These are phyloP conservation scores for Erysiphe neolycopersici DNA, from an alignment of 2,329 filamentous ascomycete genomes.

Conservation along the genomic window DNA sequence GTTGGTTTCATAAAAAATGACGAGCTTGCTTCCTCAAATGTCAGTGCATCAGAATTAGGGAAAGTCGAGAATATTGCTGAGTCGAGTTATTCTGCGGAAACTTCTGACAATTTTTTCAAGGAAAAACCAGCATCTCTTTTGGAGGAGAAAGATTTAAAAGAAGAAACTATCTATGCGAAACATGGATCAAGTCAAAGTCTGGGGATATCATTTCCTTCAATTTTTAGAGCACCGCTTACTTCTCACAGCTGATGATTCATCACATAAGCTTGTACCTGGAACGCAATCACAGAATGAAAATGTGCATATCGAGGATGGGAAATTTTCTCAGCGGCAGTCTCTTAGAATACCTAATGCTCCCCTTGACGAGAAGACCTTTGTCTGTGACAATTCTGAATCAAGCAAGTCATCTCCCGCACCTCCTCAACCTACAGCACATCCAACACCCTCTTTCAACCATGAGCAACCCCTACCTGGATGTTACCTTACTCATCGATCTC, in stretches of 20 bases:
- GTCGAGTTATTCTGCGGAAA: background rate
- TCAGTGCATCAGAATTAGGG: background rate
- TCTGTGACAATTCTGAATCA: conserved; percentile 27
- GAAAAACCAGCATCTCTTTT: background rate
- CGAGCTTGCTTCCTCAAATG: background rate
- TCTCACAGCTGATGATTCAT: background rate
- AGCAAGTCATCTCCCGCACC: conserved; percentile 28
- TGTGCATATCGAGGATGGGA: conserved; percentile 3
- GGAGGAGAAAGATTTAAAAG: background rate
- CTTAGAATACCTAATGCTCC: conserved; percentile 17
- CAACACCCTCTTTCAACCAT: background rate
- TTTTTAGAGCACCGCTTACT: background rate
- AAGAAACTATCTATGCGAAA: background rate
- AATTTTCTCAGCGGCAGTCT: conserved; percentile 4
- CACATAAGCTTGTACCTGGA: conserved; percentile 1
- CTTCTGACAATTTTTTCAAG: background rate
- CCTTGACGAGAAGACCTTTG: conserved; percentile 28
- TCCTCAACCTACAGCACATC: conserved; percentile 1
- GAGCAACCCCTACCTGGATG: conserved; percentile 5
- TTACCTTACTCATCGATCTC: conserved; percentile 7
- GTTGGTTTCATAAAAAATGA: background rate
- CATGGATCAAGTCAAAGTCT: background rate
- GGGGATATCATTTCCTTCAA: background rate
- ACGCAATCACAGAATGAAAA: conserved; percentile 14
- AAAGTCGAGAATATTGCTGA: background rate